Evolutionary conservation across 176 grass and related monocot genomes (phyloP), one percentile per base, ranked within the genome.

Genomic region (Echinochloa phyllopogon): DNA sequence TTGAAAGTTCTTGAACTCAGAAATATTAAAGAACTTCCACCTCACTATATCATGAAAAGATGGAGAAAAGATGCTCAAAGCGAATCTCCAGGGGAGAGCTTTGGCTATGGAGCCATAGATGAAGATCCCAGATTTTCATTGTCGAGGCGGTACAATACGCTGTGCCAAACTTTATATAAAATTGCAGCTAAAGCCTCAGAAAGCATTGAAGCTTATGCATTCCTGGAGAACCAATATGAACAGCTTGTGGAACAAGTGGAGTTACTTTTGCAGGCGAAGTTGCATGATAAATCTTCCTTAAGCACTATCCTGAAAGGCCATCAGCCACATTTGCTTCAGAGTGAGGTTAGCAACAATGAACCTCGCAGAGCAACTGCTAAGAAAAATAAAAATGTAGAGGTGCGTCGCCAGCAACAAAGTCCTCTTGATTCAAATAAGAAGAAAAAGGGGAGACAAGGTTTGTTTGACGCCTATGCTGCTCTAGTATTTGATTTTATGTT

Each of bases 21-120:
- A 94, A 94, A 97, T 88, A 91, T 94, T 27, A 94, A 97, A 84
- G 95, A 97, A 83, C 88, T 97, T 67, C 95, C 92, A 79, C 78
- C 47, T 42, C 90, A 91, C 41, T 94, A 97, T 76, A 85, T 94
- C 66, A 79, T 97, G 84, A 89, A 94, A 81, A 97, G 92, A 87
- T 97, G 95, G 92, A 74, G 90, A 78, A 97, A 91, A 65, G 92
- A 94, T 89, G 95, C 95, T 50, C 89, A 90, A 62, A 89, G 78
- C 78, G 90, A 90, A 71, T 73, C 82, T 52, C 38, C 78, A 62
- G 82, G 76, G 51, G 87, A 89, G 82, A 97, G 83, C 81, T 77
- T 83, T 56, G 75, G 83, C 29, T 91, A 86, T 85, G 72, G 37
- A 10, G 47, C 82, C 66, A 72, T 78, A 43, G 92, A 94, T 39